Percentiles rank a stretch among this genome's conserved stretches.
Conservation (phyloP, 176 grass and related monocot species). For the Oropetium thomaeum region DNA sequence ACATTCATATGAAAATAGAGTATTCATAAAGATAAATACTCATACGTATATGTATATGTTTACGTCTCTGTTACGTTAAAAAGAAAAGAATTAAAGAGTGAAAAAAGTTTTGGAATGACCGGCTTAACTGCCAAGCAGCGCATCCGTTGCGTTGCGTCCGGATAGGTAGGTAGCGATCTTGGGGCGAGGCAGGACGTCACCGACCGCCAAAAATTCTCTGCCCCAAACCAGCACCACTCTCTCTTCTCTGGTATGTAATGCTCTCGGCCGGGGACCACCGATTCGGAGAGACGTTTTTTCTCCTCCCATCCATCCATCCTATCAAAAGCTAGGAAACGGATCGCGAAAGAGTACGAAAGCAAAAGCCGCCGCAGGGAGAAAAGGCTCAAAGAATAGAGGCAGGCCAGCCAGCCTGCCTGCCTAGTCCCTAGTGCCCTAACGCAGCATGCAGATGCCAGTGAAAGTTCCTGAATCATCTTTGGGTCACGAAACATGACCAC, state of each 20-base stretch:
- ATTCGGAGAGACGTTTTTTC: background rate
- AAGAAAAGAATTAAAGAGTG: no score
- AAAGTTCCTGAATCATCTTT: conserved; percentile 48
- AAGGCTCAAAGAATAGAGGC: background rate
- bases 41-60: no score
- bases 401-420: background rate
- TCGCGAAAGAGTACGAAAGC: background rate
- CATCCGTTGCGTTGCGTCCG: background rate
- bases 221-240: background rate
- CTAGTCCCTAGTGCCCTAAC: no score
- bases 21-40: no score
- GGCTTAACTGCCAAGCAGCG: background rate
- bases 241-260: background rate
- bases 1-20: no score
- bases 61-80: no score
- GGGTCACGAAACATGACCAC: conserved; percentile 19
- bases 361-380: background rate
- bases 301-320: background rate
- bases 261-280: background rate
- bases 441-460: conserved; percentile 28
- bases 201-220: background rate
- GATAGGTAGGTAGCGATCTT: background rate
- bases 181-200: conserved; percentile 15
- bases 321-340: conserved; percentile 1
- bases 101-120: no score